Conservation (phyloP, 192 early-diverging fungal species). For the Rhizophagus sp. region DNA sequence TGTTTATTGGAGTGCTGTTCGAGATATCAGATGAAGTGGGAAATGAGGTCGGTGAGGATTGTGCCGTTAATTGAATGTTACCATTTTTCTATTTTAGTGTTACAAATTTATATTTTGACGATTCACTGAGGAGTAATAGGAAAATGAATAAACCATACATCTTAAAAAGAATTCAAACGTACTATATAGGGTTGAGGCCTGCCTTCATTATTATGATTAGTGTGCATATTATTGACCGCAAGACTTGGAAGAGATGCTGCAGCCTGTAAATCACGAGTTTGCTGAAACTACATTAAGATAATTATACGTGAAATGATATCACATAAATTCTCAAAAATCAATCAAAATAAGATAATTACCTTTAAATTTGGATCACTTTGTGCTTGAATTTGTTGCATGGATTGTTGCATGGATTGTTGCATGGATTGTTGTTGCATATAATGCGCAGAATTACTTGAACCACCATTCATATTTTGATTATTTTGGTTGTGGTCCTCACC, state of each 20-base stretch:
- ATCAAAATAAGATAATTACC: background rate
- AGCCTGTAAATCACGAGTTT: background rate
- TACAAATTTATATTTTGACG: background rate
- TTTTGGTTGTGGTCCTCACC: background rate
- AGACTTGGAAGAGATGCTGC: slow-evolving; percentile 4
- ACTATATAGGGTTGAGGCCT: slow-evolving; percentile 36
- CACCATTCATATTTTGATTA: background rate
- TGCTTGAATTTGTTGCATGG: background rate
- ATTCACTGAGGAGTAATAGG: background rate
- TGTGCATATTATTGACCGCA: background rate
- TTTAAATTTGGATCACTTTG: background rate
- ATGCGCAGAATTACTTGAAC: background rate
- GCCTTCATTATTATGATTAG: background rate
- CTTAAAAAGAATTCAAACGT: background rate
- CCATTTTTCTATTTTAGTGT: slow-evolving; percentile 3
- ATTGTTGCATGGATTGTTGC: background rate
- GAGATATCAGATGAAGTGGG: background rate
- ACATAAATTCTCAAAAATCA: background rate
- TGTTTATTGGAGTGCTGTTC: slow-evolving; percentile 31
- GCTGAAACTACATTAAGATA: background rate
- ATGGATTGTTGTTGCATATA: background rate
- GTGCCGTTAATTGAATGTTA: background rate
- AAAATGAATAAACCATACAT: background rate
- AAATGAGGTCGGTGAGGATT: background rate
- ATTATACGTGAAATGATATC: background rate